Evolutionary conservation across 1,284 basidiomycete species (phyloP), one percentile per base, ranked within the genome.

Genomic region (Ceratobasidium sp.): DNA sequence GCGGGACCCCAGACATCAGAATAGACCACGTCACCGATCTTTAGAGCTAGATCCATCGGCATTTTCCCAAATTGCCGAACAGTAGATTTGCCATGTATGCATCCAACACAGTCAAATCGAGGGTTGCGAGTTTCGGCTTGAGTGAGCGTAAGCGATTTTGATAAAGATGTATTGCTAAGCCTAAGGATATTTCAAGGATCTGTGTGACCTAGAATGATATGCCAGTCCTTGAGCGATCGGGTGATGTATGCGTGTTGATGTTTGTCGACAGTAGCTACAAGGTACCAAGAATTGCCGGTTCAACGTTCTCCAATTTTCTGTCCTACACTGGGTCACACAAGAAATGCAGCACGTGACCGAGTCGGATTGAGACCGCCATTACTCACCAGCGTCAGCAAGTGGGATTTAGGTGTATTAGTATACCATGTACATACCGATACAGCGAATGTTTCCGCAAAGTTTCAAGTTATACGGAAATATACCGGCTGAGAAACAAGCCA

Each of bases 1-100:
- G 41, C 36, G 3, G 58, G 58, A 23, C 58, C 58, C 58, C 58
- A 60, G 21, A 60, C 39, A 41, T 60, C 36, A n/a, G n/a, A n/a
- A n/a, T n/a, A n/a, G n/a, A n/a, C n/a, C n/a, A n/a, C n/a, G n/a
- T n/a, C n/a, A n/a, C n/a, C n/a, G 26, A 26, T 43, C 18, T 16
- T 26, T 43, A 23, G 45, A 18, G 16, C 14, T 14, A n/a, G n/a
- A n/a, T 48, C 8, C 8, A 14, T 48, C 18, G 46, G 14, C 46
- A 48, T 55, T 55, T 23, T 41, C 34, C 16, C 4, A 39, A 39
- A 39, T 5, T 5, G 36, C 4, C 36, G 23, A 4, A 43, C 39
- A 4, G 58, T 60, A 36, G 36, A 45, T 41, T 45, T 43, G 6
- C 41, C 41, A 8, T 48, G 4, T 14, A 48, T 48, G 46, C 46